phyloP scores from a whole-genome alignment of 805 yeast species.

The Ogataea pilisensis region DNA sequence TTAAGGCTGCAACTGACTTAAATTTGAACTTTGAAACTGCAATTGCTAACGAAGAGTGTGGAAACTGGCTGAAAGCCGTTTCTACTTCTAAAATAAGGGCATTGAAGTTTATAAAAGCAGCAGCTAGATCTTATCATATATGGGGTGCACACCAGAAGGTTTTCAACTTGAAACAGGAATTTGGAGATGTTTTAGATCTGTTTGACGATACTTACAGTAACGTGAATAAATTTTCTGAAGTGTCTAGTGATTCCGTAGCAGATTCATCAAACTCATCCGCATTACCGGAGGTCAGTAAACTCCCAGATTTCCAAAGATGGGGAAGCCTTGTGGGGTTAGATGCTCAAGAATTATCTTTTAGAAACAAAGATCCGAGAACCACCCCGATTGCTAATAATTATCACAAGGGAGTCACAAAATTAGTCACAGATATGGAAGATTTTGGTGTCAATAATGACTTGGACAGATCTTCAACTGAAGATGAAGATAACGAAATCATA shows the following conservation, averaged over 20 bases:
- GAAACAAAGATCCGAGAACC: not conserved
- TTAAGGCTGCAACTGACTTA: conserved; percentile 33
- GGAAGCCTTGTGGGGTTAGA: not conserved
- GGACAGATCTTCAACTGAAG: not conserved
- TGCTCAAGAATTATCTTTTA: not conserved
- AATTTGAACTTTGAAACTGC: conserved; percentile 37
- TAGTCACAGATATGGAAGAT: not conserved
- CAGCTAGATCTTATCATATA: conserved; percentile 32
- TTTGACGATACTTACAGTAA: not conserved
- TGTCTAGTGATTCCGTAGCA: conserved; percentile 1
- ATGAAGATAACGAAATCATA: conserved; percentile 9
- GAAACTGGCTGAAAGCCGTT: conserved; percentile 32
- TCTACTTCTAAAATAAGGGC: conserved; percentile 32
- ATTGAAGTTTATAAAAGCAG: conserved; percentile 33
- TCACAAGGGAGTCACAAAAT: not conserved
- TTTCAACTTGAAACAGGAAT: conserved; percentile 25
- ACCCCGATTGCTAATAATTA: not conserved
- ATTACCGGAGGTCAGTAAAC: not conserved
- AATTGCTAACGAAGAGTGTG: conserved; percentile 39
- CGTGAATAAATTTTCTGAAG: conserved; percentile 1
- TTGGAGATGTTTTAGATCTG: conserved; percentile 25
- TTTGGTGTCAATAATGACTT: not conserved
- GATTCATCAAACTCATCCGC: not conserved
- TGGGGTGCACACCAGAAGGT: conserved; percentile 28
- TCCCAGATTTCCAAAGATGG: conserved; percentile 1